Base-by-base conservation (phyloP, 164 flowering plant genomes). In the Magnolia sinica region DNA sequence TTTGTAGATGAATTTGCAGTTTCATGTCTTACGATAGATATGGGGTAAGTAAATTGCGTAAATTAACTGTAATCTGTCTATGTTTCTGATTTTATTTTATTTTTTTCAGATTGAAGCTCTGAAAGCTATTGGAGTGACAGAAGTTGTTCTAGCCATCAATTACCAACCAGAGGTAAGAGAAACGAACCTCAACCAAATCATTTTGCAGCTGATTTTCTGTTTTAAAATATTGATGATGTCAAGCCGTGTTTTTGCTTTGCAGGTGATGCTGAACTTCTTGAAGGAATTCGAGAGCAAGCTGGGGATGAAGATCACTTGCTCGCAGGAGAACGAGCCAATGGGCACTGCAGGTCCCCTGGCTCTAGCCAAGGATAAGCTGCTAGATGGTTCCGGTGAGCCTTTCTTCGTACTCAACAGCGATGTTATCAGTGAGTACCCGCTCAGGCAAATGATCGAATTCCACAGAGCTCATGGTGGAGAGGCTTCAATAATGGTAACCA, bases 271-370 rank as follows among this genome's bases (percentile, higher is more conserved):
- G 79, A 96, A 89, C 82, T 96, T 94, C 85, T 86, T 96, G 85
- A 91, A 90, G 85, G 98, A 92, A 0, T 96, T 87, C 82, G 99
- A 96, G 86, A 59, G 85, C 50, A 94, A 91, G 74, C 90, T 96
- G 52, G 98, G 88, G 61, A 94, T 96, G 74, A 92, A 87, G 88
- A 96, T 96, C 78, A 90, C 95, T 23, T 94, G 97, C 82, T 96
- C 99, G 16, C 97, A 88, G 79, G 99, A 96, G 88, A 92, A 95
- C 71, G 98, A 94, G 82, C 99, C 99, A 73, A 89, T 96, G 10
- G 99, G 99, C 29, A 96, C 99, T 68, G 99, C 99, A 16, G 99
- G 99, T 75, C 99, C 97, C 70, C 84, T 96, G 79, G 99, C 99
- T 75, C 77, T 96, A 80, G 99, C 99, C 10, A 90, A 97, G 84